Evolutionary conservation across 2,329 filamentous ascomycete genomes (phyloP), one percentile per base, ranked within the genome.

Genomic region (Incumbomyces lentus): DNA sequence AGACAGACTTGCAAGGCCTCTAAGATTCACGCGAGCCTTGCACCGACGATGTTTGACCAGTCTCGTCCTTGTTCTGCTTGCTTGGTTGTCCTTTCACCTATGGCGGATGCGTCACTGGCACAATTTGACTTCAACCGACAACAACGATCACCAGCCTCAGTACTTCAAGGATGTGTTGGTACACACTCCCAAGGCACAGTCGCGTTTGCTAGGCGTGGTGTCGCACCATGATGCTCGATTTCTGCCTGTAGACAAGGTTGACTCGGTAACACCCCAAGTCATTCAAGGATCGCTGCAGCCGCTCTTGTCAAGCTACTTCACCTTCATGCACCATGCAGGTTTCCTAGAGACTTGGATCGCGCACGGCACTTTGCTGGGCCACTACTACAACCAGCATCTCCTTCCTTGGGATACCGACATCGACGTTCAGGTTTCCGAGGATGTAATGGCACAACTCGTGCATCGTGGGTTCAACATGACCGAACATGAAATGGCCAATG

Each of bases 321-420:
- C 34, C 8, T 50, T 44, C 3, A 52, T 50, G 48, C 26, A 12
- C 10, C 22, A 52, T 5, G 33, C 50, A 16, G 26, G 32, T 16
- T 26, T 26, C 22, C 44, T 42, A 11, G 50, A 52, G 26, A 52
- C 45, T 30, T 52, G 50, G 48, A 47, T 52, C 30, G 40, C 41
- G 1, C 50, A 52, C 22, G 50, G 50, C 2, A 46, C 48, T 4
- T 31, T 52, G 6, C 18, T 52, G 12, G 50, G 50, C 7, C 50
- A 48, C 48, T 40, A 49, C 14, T 52, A 48, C 48, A 52, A 52
- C 33, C 48, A 50, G 26, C 48, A 46, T 32, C 29, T 52, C 30
- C 19, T 52, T 3, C 50, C 50, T 6, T 52, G 50, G 50, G 50
- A 52, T 29, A 50, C 41, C 16, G 50, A 52, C 16, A 43, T 52